A percentile compares a stretch with the other conserved stretches of the same genome.
These are phyloP conservation scores for Yarrowia divulgata DNA, from an alignment of 805 yeast species.

Conservation along the genomic window DNA sequence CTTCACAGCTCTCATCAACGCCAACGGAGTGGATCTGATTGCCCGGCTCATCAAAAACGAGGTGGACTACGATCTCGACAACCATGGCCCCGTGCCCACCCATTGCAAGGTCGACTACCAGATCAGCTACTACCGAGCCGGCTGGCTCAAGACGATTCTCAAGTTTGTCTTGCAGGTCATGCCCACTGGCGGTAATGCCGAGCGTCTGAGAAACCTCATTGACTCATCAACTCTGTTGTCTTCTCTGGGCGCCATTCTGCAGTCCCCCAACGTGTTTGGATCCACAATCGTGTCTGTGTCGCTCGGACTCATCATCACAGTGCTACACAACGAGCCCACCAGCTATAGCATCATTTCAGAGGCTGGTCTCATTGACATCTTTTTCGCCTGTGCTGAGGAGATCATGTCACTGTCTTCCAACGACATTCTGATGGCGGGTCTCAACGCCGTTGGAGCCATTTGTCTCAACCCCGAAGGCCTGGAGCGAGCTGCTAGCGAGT, in stretches of 20 bases:
- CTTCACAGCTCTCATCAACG: conserved; percentile 67
- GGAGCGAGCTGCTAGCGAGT: conserved; percentile 45
- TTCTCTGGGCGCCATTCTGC: conserved; percentile 61
- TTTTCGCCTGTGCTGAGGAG: conserved; percentile 63
- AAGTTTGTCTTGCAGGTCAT: conserved; percentile 70
- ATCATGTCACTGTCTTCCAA: conserved; percentile 64
- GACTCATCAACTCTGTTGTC: conserved; percentile 79
- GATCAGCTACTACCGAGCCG: conserved; percentile 46
- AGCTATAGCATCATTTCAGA: conserved; percentile 82
- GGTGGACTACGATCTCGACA: conserved; percentile 62
- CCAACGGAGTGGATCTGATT: conserved; percentile 69
- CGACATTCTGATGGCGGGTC: conserved; percentile 65
- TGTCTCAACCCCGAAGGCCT: conserved; percentile 79
- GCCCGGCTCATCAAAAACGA: conserved; percentile 69
- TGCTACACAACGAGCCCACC: conserved; percentile 90
- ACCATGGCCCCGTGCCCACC: conserved; percentile 55
- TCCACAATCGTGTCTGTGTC: conserved; percentile 66
- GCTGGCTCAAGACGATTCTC: conserved; percentile 64
- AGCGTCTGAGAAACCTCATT: conserved; percentile 80
- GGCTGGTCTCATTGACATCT: conserved; percentile 70
- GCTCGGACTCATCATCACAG: conserved; percentile 68
- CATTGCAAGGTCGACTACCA: conserved; percentile 55
- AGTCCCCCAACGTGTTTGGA: conserved; percentile 69
- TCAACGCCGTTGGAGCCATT: conserved; percentile 82
- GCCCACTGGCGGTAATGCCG: conserved; percentile 74